phyloP scores from a whole-genome alignment of 176 grass and related monocot genomes.

The Carex parvula region DNA sequence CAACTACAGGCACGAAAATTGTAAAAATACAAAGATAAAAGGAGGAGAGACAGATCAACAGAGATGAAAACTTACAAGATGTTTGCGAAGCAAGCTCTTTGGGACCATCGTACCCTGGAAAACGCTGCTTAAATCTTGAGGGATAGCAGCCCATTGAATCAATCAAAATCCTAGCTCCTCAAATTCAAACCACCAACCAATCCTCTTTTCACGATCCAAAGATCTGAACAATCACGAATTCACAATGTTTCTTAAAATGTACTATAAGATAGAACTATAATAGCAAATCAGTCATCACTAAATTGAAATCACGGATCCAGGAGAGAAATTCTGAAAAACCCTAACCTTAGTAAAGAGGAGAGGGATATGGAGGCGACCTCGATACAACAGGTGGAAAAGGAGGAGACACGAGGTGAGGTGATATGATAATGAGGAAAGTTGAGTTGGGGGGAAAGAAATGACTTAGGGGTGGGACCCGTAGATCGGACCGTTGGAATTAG shows the following conservation, averaged over 20 bases:
- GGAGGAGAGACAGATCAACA: not conserved
- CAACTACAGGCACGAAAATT: not conserved
- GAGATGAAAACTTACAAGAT: constrained; percentile 15
- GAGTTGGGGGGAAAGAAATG: not conserved
- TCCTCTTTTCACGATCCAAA: constrained; percentile 12
- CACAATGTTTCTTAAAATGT: not conserved
- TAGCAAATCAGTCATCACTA: not conserved
- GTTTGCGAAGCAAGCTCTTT: constrained; percentile 26
- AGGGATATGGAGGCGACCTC: not conserved
- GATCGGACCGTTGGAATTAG: not conserved
- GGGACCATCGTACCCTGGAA: constrained; percentile 24
- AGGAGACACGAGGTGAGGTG: not conserved
- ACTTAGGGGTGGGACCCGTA: not conserved
- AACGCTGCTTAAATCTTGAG: constrained; percentile 1
- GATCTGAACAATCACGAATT: not conserved
- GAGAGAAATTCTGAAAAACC: not conserved
- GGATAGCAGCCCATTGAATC: constrained; percentile 19
- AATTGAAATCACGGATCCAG: not conserved
- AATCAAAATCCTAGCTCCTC: constrained; percentile 9
- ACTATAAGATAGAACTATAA: not conserved
- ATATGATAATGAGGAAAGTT: not conserved
- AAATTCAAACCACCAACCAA: constrained; percentile 7
- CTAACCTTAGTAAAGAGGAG: constrained; percentile 20
- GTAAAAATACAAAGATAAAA: not conserved
- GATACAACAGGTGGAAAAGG: not conserved